Evolutionary conservation across 1,284 basidiomycete species (phyloP), one percentile per base, ranked within the genome.

Genomic region (Cutaneotrichosporon cyanovorans): DNA sequence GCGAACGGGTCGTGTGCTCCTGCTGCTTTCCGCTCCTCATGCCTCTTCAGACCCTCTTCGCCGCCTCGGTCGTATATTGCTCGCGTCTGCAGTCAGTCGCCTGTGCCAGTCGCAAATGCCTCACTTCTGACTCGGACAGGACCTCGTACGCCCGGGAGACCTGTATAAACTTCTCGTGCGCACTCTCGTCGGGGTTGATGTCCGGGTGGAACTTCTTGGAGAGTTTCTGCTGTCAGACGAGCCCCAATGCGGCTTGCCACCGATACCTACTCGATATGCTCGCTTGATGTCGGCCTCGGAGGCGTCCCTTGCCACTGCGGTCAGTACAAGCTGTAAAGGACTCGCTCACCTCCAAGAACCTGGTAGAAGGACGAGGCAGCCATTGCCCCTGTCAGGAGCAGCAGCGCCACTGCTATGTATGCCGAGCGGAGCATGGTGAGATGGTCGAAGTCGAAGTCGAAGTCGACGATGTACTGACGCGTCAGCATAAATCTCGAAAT

Each of bases 101-200:
- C 32, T 6, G 9, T 31, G 30, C 30, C 30, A n/a, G n/a, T n/a
- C 25, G 12, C 9, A 14, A 34, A 34, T 34, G 32, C 33, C 15
- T 16, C 58, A 87, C 86, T 57, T 80, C 81, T 2, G 78, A 51
- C 63, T 93, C 87, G 5, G 87, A 90, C 21, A 96, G 75, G 19
- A 93, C 80, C 71, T 95, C 90, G 61, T 93, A 96, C n/a, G 90
- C 90, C 63, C 84, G 81, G 20, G 89, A 84, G 62, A 93, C 82
- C 57, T 92, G 83, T 15, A 93, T 85, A 63, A 95, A 95, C 66
- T 78, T 84, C 55, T 81, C 80, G 65, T 89, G 84, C 19, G 89
- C 84, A 12, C 76, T 81, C 50, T 82, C 77, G 12, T 87, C 85
- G 58, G 84, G 84, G 71, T 92, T 95, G 75, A 92, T 92, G 74